Evolutionary conservation across 192 early-diverging fungal species (phyloP).

Genomic region (Entomortierella chlamydospora): DNA sequence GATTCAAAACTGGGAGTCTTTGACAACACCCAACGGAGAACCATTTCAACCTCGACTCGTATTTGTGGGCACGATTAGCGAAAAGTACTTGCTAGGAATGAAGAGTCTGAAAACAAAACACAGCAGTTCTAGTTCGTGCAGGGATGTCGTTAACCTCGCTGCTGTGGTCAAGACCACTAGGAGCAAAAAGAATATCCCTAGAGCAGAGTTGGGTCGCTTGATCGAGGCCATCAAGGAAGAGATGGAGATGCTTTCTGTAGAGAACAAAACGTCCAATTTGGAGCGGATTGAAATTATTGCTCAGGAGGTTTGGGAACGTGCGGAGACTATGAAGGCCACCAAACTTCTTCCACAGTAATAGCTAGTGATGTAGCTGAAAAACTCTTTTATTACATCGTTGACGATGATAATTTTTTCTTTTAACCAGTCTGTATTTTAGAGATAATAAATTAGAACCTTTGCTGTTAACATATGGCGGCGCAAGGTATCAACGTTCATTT

Average conservation of each 20-base stretch:
- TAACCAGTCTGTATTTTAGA: too few relatives aligned
- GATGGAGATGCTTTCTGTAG: constrained; percentile 32
- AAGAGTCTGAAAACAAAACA: not conserved
- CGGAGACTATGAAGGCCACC: constrained; percentile 1
- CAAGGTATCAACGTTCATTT: too few relatives aligned
- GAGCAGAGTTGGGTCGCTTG: constrained; percentile 20
- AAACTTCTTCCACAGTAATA: not conserved
- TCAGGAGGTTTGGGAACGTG: constrained; percentile 32
- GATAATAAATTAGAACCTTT: too few relatives aligned
- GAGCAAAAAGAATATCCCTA: constrained; percentile 14
- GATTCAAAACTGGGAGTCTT: constrained; percentile 22
- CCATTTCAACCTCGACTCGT: constrained; percentile 9
- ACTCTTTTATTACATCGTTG: too few relatives aligned
- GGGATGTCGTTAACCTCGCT: constrained; percentile 30
- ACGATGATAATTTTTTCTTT: too few relatives aligned
- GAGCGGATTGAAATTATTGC: constrained; percentile 37
- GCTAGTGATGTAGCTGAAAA: too few relatives aligned
- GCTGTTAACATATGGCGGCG: too few relatives aligned
- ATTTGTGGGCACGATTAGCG: constrained; percentile 36
- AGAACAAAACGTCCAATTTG: constrained; percentile 26
- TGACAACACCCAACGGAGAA: not conserved
- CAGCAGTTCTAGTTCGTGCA: too few relatives aligned
- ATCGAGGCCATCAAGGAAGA: constrained; percentile 25
- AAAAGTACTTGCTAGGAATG: constrained; percentile 36
- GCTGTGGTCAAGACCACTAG: constrained; percentile 23